A percentile compares a stretch with the other conserved stretches of the same genome.
phyloP scores from a whole-genome alignment of 1,284 basidiomycete species.

The Coniophora puteana region DNA sequence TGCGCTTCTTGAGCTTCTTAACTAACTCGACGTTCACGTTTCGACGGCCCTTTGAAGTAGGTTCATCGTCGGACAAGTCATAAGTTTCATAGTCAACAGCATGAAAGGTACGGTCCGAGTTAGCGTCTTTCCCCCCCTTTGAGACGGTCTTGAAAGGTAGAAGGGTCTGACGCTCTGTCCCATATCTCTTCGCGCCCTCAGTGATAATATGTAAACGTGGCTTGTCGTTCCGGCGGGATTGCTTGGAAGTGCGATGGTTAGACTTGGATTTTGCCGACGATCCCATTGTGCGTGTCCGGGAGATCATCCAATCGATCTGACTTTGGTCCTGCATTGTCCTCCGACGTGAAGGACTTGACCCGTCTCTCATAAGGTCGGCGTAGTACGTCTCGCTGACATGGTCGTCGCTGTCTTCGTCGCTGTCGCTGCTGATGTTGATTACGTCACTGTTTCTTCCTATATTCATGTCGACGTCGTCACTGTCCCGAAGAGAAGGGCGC shows the following conservation, averaged over 20 bases:
- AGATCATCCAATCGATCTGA: slow-evolving; percentile 58
- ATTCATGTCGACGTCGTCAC: slow-evolving; percentile 7
- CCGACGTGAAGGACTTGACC: too few species aligned
- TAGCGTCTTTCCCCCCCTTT: background rate
- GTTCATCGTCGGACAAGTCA: too few species aligned
- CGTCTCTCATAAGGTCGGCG: too few species aligned
- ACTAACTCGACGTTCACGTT: slow-evolving; percentile 5
- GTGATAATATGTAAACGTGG: slow-evolving; percentile 33
- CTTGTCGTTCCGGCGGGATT: slow-evolving; percentile 8
- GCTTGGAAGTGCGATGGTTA: slow-evolving; percentile 8
- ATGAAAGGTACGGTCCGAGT: too few species aligned
- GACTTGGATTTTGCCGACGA: slow-evolving; percentile 13
- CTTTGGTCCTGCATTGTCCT: slow-evolving; percentile 33
- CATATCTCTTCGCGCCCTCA: slow-evolving; percentile 28
- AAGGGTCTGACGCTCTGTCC: slow-evolving; percentile 33
- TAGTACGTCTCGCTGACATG: slow-evolving; percentile 29
- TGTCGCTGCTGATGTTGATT: slow-evolving; percentile 8
- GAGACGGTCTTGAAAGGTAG: slow-evolving; percentile 26
- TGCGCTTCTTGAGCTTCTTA: slow-evolving; percentile 13
- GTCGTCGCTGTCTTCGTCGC: slow-evolving; percentile 27
- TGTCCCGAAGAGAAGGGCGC: slow-evolving; percentile 2
- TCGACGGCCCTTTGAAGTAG: too few species aligned
- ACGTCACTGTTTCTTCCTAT: background rate
- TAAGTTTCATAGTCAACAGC: too few species aligned
- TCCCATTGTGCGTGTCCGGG: slow-evolving; percentile 33